Evolutionary conservation across 345 rosid genomes (phyloP).

Genomic region (Ceriops zippeliana): DNA sequence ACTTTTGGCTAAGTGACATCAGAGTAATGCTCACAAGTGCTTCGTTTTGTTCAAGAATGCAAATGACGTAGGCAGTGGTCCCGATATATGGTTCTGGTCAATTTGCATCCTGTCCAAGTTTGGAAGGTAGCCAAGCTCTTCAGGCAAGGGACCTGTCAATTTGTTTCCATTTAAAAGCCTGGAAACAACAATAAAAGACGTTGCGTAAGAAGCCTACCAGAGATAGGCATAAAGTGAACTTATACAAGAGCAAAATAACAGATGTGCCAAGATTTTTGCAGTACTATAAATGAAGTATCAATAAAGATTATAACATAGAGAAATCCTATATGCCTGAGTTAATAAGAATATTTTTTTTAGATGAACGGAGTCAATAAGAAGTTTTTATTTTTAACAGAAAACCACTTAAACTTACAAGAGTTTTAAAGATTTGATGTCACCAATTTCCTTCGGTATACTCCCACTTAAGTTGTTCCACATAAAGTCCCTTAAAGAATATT

Average conservation of each 20-base stretch:
- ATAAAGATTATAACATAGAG: no score
- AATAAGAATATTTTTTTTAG: no score
- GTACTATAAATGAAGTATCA: neutral
- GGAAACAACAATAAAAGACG: slow-evolving; percentile 27
- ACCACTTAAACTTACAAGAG: slow-evolving; percentile 67
- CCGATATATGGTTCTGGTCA: slow-evolving; percentile 84
- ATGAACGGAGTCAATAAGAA: neutral
- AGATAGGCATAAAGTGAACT: neutral
- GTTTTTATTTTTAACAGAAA: neutral
- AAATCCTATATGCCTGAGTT: no score
- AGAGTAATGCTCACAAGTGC: slow-evolving; percentile 75
- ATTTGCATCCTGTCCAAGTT: slow-evolving; percentile 90
- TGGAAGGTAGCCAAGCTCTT: slow-evolving; percentile 84
- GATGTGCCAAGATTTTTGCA: neutral
- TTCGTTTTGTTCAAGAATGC: slow-evolving; percentile 70
- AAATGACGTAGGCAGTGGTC: slow-evolving; percentile 75
- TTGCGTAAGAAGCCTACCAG: slow-evolving; percentile 20
- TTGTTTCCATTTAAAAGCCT: slow-evolving; percentile 91
- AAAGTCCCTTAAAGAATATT: slow-evolving; percentile 59
- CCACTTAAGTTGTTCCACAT: slow-evolving; percentile 93
- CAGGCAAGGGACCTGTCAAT: slow-evolving; percentile 74
- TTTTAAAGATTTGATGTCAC: slow-evolving; percentile 59
- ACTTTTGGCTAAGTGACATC: slow-evolving; percentile 10
- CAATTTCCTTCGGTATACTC: slow-evolving; percentile 85
- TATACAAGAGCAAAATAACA: neutral